Base-by-base conservation (phyloP, 2,329 filamentous ascomycete species). In the Grosmannia clavigera region DNA sequence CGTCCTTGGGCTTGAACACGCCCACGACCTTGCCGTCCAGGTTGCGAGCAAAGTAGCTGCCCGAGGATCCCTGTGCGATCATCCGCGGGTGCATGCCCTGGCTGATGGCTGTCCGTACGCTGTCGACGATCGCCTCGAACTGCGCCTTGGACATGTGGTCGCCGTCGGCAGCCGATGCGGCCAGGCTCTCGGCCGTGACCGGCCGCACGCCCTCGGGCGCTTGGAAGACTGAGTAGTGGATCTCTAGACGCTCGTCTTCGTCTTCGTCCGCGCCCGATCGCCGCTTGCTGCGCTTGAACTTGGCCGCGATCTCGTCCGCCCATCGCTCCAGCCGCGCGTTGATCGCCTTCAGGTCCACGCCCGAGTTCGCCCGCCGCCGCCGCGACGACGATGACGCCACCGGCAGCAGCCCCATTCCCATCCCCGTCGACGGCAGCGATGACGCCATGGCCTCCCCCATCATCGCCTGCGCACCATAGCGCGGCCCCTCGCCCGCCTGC, bases 1-100 rank as follows among this genome's bases (percentile, higher is more conserved):
- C 94, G 67, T 99, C 94, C 74, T 99, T 99, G 51, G 94, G 94
- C 72, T 99, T 99, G 76, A 99, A 99, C 5, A 99, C 94, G 43
- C 92, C 94, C 4, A 99, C 90, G 19, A 96, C 90, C 75, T 95
- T 96, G 58, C 94, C 94, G 60, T 92, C 87, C 1, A 83, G 83
- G 68, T 96, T 95, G 61, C 92, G 82, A 31, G 94, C 94, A 79
- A 99, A 99, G 75, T 99, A 99, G 72, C 92, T 96, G 56, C 94
- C 94, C 3, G 94, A 97, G 73, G 92, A 97, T 48, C 94, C 94
- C 71, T 99, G 94, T 0, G 92, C 86, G 66, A 99, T 99, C 84
- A 99, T 88, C 68, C 89, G 92, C 5, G 94, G 94, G 70, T 99
- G 94, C 57, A 92, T 83, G 50, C 90, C 92, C 70, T 95, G 84